Conservation (phyloP, 805 yeast genomes). For the Lipomyces spencermartinsiae region DNA sequence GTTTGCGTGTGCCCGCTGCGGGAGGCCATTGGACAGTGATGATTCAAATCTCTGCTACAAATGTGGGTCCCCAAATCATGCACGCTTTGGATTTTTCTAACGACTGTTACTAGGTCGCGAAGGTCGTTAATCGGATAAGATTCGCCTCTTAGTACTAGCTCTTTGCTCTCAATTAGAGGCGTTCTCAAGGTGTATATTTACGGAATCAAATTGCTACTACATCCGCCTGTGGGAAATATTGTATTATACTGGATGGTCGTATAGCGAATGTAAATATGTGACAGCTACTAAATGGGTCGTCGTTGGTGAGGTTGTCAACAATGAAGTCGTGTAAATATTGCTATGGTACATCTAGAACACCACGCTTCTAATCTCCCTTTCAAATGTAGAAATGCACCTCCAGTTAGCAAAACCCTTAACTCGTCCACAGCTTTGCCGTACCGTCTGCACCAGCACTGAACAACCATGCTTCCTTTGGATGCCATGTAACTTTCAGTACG, state of each 20-base stretch:
- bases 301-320: background rate
- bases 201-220: no score
- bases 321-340: background rate
- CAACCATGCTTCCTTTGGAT: constrained; percentile 98
- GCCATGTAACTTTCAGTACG: constrained; percentile 89
- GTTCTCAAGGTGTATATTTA: background rate
- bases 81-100: background rate
- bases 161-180: background rate
- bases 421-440: constrained; percentile 95
- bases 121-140: background rate
- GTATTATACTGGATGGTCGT: background rate
- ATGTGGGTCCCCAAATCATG: constrained; percentile 11
- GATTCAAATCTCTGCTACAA: constrained; percentile 23
- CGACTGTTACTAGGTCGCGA: background rate
- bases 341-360: background rate
- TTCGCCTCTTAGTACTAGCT: background rate
- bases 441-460: constrained; percentile 98
- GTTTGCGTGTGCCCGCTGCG: constrained; percentile 20
- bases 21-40: constrained; percentile 22
- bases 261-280: background rate
- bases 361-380: background rate
- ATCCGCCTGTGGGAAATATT: background rate
- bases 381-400: background rate
- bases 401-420: constrained; percentile 51
- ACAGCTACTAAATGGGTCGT: background rate